Base-by-base conservation (phyloP, 441 rosid species). In the Erodium trifolium region DNA sequence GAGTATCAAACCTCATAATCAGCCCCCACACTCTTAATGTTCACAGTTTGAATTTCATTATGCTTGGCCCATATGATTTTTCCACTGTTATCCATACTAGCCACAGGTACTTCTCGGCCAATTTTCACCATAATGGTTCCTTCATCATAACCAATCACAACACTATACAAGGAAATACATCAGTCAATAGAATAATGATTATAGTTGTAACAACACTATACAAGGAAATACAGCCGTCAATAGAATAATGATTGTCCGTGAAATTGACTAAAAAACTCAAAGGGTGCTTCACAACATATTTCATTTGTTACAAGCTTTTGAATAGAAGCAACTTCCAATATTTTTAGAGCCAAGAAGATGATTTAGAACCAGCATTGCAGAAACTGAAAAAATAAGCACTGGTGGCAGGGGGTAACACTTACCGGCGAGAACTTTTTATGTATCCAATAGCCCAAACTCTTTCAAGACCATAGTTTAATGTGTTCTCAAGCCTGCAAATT, bases 111-210 rank as follows among this genome's bases (percentile, higher is more conserved):
- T 84, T 94, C 98, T 69, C 93, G 88, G 55, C 98, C 99, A 71
- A 95, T 85, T 87, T 95, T 92, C 68, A 95, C 96, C 97, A 95
- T 88, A 76, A 92, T 89, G 72, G 93, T 88, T 76, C 98, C 99
- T 82, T 95, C 98, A 69, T 95, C 99, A 78, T 90, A 95, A 71
- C 99, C 99, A 81, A 92, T 88, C 70, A 89, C 97, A 78, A 92
- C 78, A 78, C 99, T 92, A 84, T 73, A 75, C 45, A 71, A 68
- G 34, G 0, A 41, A 10, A 68, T 55, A 47, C 12, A 67, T 27
- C 37, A 71, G 18, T 60, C 43, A 70, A 66, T 60, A 37, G 9
- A 19, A 13, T 63, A 69, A 76, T 49, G 29, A 17, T 67, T 59
- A 70, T 49, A 47, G 19, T 70, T 13, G 27, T 23, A 23, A 23